phyloP scores from a whole-genome alignment of 1,284 basidiomycete genomes.

The Neonothopanus nambi region DNA sequence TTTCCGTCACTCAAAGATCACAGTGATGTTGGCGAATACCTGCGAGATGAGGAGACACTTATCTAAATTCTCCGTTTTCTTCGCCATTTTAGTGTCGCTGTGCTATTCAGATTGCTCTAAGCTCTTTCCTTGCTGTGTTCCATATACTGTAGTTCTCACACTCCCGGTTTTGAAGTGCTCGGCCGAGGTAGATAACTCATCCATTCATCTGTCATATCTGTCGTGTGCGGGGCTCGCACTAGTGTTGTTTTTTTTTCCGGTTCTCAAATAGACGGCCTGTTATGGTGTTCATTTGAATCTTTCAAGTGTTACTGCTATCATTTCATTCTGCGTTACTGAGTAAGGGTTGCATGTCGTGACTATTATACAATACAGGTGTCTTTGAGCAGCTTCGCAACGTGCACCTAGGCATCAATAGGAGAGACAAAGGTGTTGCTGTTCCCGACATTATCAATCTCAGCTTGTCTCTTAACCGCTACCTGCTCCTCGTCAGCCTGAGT shows the following conservation, averaged over 20 bases:
- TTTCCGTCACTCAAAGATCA: conserved; percentile 6
- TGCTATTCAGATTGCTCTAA: conserved; percentile 8
- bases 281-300: background rate
- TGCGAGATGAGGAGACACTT: conserved; percentile 89
- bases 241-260: conserved; percentile 1
- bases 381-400: no score
- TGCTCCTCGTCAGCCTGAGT: conserved; percentile 13
- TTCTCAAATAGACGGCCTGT: conserved; percentile 1
- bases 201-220: conserved; percentile 5
- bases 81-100: conserved; percentile 15
- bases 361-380: no score
- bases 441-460: conserved; percentile 21
- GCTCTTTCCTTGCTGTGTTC: conserved; percentile 4
- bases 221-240: conserved; percentile 16
- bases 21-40: conserved; percentile 94
- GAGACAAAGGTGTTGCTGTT: conserved; percentile 12
- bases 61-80: conserved; percentile 46
- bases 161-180: conserved; percentile 42
- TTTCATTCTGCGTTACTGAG: no score
- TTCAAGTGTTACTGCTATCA: no score
- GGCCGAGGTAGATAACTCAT: conserved; percentile 29
- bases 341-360: no score
- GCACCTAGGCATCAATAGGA: background rate
- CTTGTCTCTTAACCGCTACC: conserved; percentile 16
- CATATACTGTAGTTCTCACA: conserved; percentile 20